phyloP scores from a whole-genome alignment of 2,329 filamentous ascomycete genomes.

The Aspergillus sp. region DNA sequence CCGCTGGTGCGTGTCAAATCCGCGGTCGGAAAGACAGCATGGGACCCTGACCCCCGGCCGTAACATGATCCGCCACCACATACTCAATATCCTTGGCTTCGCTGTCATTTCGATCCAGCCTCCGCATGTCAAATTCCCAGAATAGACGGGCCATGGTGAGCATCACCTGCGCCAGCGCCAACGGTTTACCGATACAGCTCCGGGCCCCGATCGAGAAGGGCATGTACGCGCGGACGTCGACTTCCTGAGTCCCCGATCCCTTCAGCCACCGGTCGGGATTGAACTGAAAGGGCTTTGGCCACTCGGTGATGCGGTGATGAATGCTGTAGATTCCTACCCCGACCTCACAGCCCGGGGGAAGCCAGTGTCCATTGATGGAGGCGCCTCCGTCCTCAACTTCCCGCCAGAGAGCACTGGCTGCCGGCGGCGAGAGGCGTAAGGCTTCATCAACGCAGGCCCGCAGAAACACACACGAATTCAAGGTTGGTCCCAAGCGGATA shows the following conservation, averaged over 20 bases:
- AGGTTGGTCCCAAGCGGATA: not conserved
- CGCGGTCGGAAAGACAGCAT: not conserved
- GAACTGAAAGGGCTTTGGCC: not conserved
- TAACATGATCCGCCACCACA: not conserved
- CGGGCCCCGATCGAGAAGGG: not conserved
- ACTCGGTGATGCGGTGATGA: not conserved
- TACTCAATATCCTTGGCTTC: not conserved
- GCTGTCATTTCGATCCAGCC: not conserved
- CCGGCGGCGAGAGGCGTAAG: not conserved
- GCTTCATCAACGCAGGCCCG: not conserved
- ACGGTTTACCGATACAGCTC: not conserved
- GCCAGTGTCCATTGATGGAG: not conserved
- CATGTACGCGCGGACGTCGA: not conserved
- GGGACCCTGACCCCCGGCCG: not conserved
- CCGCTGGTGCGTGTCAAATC: not conserved
- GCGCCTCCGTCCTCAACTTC: not conserved
- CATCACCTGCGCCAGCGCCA: not conserved
- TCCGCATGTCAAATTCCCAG: not conserved
- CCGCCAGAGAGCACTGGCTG: not conserved
- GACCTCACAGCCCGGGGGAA: not conserved
- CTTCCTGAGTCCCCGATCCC: too few species aligned
- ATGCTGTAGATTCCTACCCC: not conserved
- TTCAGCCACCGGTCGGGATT: not conserved
- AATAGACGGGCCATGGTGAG: not conserved
- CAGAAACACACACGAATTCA: not conserved